Evolutionary conservation across 2,329 filamentous ascomycete genomes (phyloP), one percentile per base, ranked within the genome.

Genomic region (Claviceps sp.): DNA sequence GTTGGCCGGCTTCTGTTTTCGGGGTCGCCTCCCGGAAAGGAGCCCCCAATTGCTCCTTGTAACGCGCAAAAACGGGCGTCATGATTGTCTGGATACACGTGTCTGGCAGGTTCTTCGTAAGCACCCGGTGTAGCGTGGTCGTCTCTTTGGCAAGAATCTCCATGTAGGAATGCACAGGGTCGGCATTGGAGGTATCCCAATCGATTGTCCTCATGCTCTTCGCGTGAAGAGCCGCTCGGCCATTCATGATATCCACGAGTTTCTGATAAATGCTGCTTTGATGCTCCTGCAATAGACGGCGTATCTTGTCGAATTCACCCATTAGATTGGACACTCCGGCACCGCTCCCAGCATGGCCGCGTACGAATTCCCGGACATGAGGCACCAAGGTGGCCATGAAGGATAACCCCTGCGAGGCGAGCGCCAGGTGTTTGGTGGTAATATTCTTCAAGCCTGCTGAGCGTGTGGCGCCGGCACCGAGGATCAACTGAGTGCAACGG

Each of bases 391-490:
- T 82, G 24, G 90, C 86, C 46, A 95, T 82, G 65, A 98, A 96
- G 45, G 85, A 85, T 20, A 97, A 70, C 0, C 90, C 87, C 66
- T 96, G 91, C 0, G 87, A 90, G 2, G 93, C 90, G 18, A 97
- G 80, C 0, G 93, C 90, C 1, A 98, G 78, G 68, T 98, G 91
- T 61, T 93, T 93, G 0, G 93, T 95, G 0, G 88, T 95, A 65
- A 98, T 98, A 62, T 96, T 96, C 65, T 89, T 95, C 20, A 98
- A 73, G 0, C 91, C 91, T 1, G 90, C 93, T 24, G 86, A 89
- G 38, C 82, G 77, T 5, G 88, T 96, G 4, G 93, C 93, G 4
- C 93, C 93, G 1, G 93, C 93, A 1, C 93, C 93, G 6, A 98
- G 81, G 57, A 98, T 96, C 53, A 98, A 78, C 65, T 98, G 93